These are phyloP conservation scores for Trichoderma erinaceum DNA, from an alignment of 495 filamentous ascomycete species.

Conservation along the genomic window DNA sequence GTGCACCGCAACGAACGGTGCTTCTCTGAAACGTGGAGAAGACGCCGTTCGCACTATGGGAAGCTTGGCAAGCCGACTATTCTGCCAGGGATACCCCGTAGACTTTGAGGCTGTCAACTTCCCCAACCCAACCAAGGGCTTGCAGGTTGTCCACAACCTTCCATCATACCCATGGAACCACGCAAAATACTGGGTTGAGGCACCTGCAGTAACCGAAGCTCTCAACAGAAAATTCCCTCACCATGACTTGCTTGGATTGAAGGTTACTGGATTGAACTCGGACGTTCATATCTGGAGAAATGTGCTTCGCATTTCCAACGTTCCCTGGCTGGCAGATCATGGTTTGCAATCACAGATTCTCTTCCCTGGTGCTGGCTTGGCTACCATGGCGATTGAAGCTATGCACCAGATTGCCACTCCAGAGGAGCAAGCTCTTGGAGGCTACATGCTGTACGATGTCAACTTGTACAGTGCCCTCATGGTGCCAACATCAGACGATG, in stretches of 20 bases:
- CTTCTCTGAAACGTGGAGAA: slow-evolving; percentile 24
- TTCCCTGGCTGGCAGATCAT: slow-evolving; percentile 46
- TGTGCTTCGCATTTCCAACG: slow-evolving; percentile 33
- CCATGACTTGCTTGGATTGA: background rate
- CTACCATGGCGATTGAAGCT: slow-evolving; percentile 45
- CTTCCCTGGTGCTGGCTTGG: slow-evolving; percentile 50
- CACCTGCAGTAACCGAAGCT: background rate
- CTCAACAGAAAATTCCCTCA: background rate
- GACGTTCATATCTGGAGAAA: slow-evolving; percentile 33
- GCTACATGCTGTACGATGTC: slow-evolving; percentile 26
- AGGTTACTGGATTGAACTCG: background rate
- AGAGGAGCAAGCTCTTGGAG: slow-evolving; percentile 33
- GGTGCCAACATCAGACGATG: slow-evolving; percentile 10
- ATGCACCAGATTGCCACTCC: slow-evolving; percentile 16
- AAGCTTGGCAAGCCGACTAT: slow-evolving; percentile 23
- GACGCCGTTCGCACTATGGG: slow-evolving; percentile 23
- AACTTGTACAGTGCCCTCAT: slow-evolving; percentile 24
- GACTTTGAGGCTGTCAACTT: background rate
- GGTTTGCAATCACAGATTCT: slow-evolving; percentile 32
- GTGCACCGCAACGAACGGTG: slow-evolving; percentile 19
- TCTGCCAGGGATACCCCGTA: slow-evolving; percentile 23
- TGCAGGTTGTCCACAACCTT: background rate
- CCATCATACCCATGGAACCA: background rate
- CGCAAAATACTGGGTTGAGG: slow-evolving; percentile 32
- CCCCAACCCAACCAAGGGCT: background rate